Conservation (phyloP, 1,284 basidiomycete genomes). For the Pterulicium gracile region DNA sequence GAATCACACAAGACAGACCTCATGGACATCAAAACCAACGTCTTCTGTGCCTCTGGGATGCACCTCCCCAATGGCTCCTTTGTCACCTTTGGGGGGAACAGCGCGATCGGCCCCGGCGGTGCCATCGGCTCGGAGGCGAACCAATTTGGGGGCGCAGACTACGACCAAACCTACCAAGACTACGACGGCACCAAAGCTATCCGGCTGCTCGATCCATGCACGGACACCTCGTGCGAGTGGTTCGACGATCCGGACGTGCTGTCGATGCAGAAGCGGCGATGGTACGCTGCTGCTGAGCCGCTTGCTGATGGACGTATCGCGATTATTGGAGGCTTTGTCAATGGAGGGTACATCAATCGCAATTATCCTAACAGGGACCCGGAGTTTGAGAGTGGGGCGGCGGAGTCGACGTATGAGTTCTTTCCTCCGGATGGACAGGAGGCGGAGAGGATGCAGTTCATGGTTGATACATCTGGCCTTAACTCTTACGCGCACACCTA, state of each 20-base stretch:
- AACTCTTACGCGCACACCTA: conserved; percentile 86
- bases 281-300: conserved; percentile 83
- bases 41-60: conserved; percentile 76
- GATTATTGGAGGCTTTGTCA: conserved; percentile 73
- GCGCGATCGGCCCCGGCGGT: conserved; percentile 73
- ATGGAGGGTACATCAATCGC: conserved; percentile 84
- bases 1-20: conserved; percentile 33
- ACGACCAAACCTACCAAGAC: conserved; percentile 52
- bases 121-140: conserved; percentile 40
- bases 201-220: conserved; percentile 71
- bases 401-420: conserved; percentile 70
- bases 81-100: conserved; percentile 63
- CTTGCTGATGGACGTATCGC: conserved; percentile 59
- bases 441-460: conserved; percentile 64
- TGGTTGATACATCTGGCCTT: conserved; percentile 75
- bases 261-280: conserved; percentile 69
- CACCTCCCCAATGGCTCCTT: conserved; percentile 57
- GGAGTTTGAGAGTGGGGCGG: conserved; percentile 51
- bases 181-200: conserved; percentile 59
- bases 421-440: conserved; percentile 56
- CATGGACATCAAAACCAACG: conserved; percentile 73
- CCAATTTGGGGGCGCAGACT: conserved; percentile 33
- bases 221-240: conserved; percentile 57
- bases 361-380: conserved; percentile 64
- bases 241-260: conserved; percentile 59